Conservation (phyloP, 495 filamentous ascomycete genomes). For the Hypoxylon subgilvum region DNA sequence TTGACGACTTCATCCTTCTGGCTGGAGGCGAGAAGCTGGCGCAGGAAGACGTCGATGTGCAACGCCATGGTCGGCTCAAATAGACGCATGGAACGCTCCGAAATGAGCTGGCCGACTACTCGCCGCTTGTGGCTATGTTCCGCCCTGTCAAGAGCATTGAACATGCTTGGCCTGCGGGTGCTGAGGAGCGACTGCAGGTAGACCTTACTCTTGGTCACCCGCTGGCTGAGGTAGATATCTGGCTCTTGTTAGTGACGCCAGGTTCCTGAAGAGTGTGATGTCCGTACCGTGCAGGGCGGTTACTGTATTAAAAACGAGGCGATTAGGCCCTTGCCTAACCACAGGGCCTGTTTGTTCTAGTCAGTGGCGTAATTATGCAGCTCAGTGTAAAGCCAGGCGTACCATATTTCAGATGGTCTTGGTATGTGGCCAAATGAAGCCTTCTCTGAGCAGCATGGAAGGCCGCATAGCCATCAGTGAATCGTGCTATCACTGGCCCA, state of each 20-base stretch:
- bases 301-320: constrained; percentile 28
- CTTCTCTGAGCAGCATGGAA: constrained; percentile 8
- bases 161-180: not conserved
- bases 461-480: constrained; percentile 11
- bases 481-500: constrained; percentile 9
- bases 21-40: constrained; percentile 15
- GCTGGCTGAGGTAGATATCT: constrained; percentile 16
- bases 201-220: constrained; percentile 5
- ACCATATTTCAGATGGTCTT: constrained; percentile 24
- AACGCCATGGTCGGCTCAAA: constrained; percentile 21
- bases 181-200: constrained; percentile 2
- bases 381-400: too few species aligned
- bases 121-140: constrained; percentile 13
- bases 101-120: constrained; percentile 14
- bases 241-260: not conserved
- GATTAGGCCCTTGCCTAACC: constrained; percentile 29
- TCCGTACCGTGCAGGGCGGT: constrained; percentile 29
- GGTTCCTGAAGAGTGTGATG: not conserved
- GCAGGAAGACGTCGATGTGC: constrained; percentile 19
- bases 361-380: too few species aligned
- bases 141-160: not conserved
- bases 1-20: not conserved
- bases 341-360: constrained; percentile 21
- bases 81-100: constrained; percentile 14
- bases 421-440: constrained; percentile 12